Conservation (phyloP, 1,284 basidiomycete genomes). For the Paramarasmius palmivorus region DNA sequence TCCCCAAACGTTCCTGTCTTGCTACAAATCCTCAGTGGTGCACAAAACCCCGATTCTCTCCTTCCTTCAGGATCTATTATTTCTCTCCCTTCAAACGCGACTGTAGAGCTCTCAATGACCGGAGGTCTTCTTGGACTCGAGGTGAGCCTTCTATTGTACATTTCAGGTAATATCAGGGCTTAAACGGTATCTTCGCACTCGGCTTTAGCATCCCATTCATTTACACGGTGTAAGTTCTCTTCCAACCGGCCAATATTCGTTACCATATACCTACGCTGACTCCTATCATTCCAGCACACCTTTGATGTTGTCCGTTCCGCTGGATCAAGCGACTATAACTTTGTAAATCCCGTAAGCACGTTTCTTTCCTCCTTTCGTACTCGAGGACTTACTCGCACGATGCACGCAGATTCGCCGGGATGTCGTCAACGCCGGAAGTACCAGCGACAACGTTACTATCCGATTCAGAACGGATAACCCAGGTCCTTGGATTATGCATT, state of each 20-base stretch:
- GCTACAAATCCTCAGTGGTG: conserved; percentile 34
- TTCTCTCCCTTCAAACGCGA: conserved; percentile 28
- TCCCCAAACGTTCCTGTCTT: conserved; percentile 17
- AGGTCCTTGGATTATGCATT: conserved; percentile 47
- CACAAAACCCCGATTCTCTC: conserved; percentile 24
- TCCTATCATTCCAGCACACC: conserved; percentile 31
- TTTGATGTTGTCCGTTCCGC: conserved; percentile 35
- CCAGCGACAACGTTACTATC: conserved; percentile 28
- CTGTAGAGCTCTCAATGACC: conserved; percentile 26
- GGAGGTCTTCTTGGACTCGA: conserved; percentile 7
- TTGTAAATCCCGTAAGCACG: conserved; percentile 35
- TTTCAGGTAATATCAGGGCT: too few species aligned
- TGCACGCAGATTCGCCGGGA: conserved; percentile 31
- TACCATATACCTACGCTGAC: background rate
- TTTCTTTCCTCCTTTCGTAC: conserved; percentile 10
- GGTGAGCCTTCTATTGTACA: too few species aligned
- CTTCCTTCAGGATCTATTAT: conserved; percentile 25
- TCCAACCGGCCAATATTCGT: too few species aligned
- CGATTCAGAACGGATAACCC: conserved; percentile 37
- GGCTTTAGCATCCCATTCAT: conserved; percentile 29
- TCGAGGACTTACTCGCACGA: background rate
- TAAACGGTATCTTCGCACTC: too few species aligned
- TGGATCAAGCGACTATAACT: conserved; percentile 32
- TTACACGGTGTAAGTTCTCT: conserved; percentile 27
- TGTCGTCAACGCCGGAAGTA: conserved; percentile 25